Conservation (phyloP, 495 filamentous ascomycete species). For the Chaetomium fimeti region DNA sequence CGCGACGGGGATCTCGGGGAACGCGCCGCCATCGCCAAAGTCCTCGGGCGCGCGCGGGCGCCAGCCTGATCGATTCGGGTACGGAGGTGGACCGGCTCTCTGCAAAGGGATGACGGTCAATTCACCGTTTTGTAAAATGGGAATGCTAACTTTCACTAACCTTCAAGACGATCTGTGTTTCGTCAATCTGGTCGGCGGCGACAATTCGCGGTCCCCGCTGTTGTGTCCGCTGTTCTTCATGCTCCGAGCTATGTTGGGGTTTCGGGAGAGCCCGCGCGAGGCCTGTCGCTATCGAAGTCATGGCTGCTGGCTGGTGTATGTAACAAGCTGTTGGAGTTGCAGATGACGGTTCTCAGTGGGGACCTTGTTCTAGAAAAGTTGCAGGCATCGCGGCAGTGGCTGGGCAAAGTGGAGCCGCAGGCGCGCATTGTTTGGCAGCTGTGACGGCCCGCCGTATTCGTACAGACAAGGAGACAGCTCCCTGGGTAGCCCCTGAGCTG, state of each 20-base stretch:
- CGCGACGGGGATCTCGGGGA: conserved; percentile 89
- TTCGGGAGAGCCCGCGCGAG: conserved; percentile 83
- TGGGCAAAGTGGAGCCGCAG: conserved; percentile 19
- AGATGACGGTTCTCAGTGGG: conserved; percentile 24
- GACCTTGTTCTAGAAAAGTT: conserved; percentile 30
- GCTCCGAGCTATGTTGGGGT: conserved; percentile 82
- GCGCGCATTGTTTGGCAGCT: background rate
- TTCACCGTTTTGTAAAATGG: conserved; percentile 5
- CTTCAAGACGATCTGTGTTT: conserved; percentile 83
- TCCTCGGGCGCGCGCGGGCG: conserved; percentile 82
- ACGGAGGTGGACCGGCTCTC: conserved; percentile 82
- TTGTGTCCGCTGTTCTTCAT: conserved; percentile 75
- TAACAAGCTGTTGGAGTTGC: conserved; percentile 3
- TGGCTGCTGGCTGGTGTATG: conserved; percentile 31
- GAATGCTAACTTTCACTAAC: conserved; percentile 42
- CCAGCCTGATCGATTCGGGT: conserved; percentile 82
- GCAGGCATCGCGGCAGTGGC: conserved; percentile 29
- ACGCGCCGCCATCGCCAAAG: conserved; percentile 94
- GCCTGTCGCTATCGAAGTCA: conserved; percentile 71
- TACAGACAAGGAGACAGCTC: too few species aligned
- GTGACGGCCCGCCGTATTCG: too few species aligned
- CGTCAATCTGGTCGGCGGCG: conserved; percentile 71
- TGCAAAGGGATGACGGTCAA: conserved; percentile 38
- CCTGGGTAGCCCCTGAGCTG: conserved; percentile 12
- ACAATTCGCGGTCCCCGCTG: conserved; percentile 77